These are phyloP conservation scores for Puccinia polysora DNA, from an alignment of 1,284 basidiomycete genomes.

Conservation along the genomic window DNA sequence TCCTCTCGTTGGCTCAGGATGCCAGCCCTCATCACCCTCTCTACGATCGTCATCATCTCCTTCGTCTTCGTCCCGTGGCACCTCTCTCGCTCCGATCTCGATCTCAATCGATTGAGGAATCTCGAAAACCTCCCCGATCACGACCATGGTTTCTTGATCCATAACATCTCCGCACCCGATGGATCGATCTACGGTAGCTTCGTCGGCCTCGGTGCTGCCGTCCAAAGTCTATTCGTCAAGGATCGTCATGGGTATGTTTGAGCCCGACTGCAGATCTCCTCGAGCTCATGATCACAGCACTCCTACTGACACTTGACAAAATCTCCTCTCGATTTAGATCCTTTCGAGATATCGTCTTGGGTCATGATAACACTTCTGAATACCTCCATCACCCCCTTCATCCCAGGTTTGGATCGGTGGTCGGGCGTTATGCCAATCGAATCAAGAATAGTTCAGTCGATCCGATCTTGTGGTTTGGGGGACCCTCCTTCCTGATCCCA, in stretches of 20 bases:
- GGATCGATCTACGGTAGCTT: constrained; percentile 41
- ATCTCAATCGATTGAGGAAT: constrained; percentile 5
- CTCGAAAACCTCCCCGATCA: constrained; percentile 17
- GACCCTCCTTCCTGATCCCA: constrained; percentile 46
- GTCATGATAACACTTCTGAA: constrained; percentile 52
- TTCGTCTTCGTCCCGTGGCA: constrained; percentile 35
- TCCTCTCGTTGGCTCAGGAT: constrained; percentile 9
- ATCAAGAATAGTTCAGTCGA: constrained; percentile 39
- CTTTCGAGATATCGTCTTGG: constrained; percentile 44
- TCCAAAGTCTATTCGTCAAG: constrained; percentile 38
- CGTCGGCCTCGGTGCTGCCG: constrained; percentile 27
- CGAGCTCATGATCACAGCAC: not conserved
- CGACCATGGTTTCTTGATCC: constrained; percentile 9
- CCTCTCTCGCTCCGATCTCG: constrained; percentile 10
- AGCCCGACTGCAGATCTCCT: not conserved
- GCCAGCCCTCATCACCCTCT: constrained; percentile 25
- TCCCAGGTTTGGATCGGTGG: constrained; percentile 49
- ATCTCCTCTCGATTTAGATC: not conserved
- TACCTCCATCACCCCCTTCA: constrained; percentile 50
- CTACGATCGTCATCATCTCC: constrained; percentile 9
- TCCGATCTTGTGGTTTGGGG: not conserved
- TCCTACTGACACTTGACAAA: not conserved
- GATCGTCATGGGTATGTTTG: constrained; percentile 36
- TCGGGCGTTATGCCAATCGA: constrained; percentile 47
- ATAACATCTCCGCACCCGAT: constrained; percentile 39